Evolutionary conservation across 108 stramenopile genomes (phyloP).

Genomic region (Chaetoceros muelleri): DNA sequence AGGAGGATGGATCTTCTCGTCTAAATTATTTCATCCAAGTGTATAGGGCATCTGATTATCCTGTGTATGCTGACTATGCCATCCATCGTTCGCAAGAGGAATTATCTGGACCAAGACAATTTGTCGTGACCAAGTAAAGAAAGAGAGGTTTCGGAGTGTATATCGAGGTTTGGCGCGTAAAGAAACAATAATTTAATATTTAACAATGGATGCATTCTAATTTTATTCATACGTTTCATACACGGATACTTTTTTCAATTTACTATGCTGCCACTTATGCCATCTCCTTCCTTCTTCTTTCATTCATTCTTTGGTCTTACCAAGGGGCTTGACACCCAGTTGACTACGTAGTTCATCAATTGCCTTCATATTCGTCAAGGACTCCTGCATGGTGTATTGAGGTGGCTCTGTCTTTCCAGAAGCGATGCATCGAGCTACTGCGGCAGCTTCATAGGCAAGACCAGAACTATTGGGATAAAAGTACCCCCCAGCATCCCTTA

Average conservation of each 20-base stretch:
- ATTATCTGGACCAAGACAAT: slow-evolving; percentile 61
- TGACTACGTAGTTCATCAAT: slow-evolving; percentile 48
- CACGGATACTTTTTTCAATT: background rate
- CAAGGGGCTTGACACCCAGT: slow-evolving; percentile 34
- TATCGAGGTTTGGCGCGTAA: too few relatives aligned
- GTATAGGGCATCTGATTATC: slow-evolving; percentile 71
- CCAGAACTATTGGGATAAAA: slow-evolving; percentile 75
- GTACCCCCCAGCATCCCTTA: slow-evolving; percentile 48
- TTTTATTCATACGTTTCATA: too few relatives aligned
- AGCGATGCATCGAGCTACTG: slow-evolving; percentile 66
- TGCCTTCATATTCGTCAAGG: slow-evolving; percentile 26
- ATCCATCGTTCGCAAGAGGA: slow-evolving; percentile 61
- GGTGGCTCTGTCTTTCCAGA: slow-evolving; percentile 54
- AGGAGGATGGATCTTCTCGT: slow-evolving; percentile 43
- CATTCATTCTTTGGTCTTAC: slow-evolving; percentile 9
- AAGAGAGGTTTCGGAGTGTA: too few relatives aligned
- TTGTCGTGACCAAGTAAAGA: slow-evolving; percentile 73
- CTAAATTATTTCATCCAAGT: slow-evolving; percentile 78
- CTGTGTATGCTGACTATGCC: slow-evolving; percentile 78
- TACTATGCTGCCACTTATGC: background rate
- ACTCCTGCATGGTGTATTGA: slow-evolving; percentile 55
- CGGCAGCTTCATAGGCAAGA: slow-evolving; percentile 73
- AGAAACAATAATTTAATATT: too few relatives aligned
- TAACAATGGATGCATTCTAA: too few relatives aligned
- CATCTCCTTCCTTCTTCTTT: background rate